Conservation (phyloP, 495 filamentous ascomycete species). For the Lasiosphaeria miniovina region DNA sequence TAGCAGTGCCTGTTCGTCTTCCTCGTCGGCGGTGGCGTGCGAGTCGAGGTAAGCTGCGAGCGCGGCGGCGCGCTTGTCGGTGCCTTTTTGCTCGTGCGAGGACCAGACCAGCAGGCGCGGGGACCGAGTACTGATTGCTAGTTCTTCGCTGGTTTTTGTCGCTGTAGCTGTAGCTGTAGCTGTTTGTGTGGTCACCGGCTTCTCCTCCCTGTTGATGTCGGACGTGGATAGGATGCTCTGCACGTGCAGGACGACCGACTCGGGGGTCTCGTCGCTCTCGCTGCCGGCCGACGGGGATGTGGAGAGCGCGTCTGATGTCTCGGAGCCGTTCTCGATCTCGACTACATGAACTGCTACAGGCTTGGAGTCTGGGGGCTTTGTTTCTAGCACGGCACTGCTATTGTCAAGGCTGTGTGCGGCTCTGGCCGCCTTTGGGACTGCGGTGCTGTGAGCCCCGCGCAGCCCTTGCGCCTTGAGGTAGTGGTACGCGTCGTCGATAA, state of each 20-base stretch:
- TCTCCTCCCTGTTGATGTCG: too few species aligned
- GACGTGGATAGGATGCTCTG: too few species aligned
- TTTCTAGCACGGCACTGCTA: too few species aligned
- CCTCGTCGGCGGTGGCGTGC: conserved; percentile 13
- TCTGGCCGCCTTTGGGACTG: neutral
- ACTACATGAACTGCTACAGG: too few species aligned
- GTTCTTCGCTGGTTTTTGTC: neutral
- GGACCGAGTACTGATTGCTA: neutral
- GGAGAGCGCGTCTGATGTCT: too few species aligned
- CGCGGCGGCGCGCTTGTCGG: conserved; percentile 2
- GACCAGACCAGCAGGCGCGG: conserved; percentile 27
- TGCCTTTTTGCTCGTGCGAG: conserved; percentile 27
- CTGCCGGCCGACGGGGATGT: too few species aligned
- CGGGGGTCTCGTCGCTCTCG: too few species aligned
- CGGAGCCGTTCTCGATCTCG: too few species aligned
- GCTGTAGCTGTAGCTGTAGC: conserved; percentile 16
- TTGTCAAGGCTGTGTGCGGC: too few species aligned
- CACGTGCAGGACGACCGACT: too few species aligned
- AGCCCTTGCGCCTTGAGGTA: neutral
- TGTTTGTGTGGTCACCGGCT: too few species aligned
- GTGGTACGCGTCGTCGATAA: conserved; percentile 9
- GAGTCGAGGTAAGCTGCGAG: conserved; percentile 11
- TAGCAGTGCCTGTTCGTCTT: conserved; percentile 2
- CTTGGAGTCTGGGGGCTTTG: too few species aligned
- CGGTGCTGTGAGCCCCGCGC: conserved; percentile 9